phyloP scores from a whole-genome alignment of 75 land plant species.

The Adiantum capillusveneris region DNA sequence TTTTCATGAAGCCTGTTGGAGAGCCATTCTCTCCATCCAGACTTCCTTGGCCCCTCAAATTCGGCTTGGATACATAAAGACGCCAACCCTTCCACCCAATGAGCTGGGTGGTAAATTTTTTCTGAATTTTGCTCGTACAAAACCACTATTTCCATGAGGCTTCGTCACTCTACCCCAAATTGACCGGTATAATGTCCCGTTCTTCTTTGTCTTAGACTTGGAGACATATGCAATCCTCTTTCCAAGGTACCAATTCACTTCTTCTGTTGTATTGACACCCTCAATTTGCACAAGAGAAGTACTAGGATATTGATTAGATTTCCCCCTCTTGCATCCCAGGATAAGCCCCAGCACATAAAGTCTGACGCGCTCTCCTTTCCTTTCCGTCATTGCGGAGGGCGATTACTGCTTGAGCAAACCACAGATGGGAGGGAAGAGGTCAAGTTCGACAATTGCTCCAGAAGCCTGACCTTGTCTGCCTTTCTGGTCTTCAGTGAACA shows the following conservation, averaged over 20 bases:
- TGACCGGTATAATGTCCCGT: conserved; percentile 66
- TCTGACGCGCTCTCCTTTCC: too few species aligned
- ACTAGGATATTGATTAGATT: conserved; percentile 62
- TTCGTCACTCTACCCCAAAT: conserved; percentile 86
- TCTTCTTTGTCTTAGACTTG: conserved; percentile 81
- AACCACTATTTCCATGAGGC: conserved; percentile 92
- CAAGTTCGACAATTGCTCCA: too few species aligned
- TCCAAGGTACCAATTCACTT: conserved; percentile 62
- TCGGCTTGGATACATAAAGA: conserved; percentile 92
- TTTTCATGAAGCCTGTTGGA: too few species aligned
- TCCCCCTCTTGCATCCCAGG: too few species aligned
- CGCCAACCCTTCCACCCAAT: conserved; percentile 72
- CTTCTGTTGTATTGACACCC: conserved; percentile 62
- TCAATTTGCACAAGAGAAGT: conserved; percentile 61
- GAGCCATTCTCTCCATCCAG: too few species aligned
- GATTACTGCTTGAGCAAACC: too few species aligned
- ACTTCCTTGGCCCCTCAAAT: too few species aligned
- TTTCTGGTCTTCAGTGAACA: too few species aligned
- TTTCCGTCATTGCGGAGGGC: too few species aligned
- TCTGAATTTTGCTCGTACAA: conserved; percentile 85
- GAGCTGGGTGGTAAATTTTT: conserved; percentile 76
- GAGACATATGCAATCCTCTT: conserved; percentile 78
- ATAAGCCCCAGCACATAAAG: too few species aligned
- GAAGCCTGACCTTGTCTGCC: too few species aligned
- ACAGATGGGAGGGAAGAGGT: too few species aligned